Evolutionary conservation across 768 basidiomycete genomes (phyloP), one percentile per base, ranked within the genome.

Genomic region (Boletus pseudo-olivaceus): DNA sequence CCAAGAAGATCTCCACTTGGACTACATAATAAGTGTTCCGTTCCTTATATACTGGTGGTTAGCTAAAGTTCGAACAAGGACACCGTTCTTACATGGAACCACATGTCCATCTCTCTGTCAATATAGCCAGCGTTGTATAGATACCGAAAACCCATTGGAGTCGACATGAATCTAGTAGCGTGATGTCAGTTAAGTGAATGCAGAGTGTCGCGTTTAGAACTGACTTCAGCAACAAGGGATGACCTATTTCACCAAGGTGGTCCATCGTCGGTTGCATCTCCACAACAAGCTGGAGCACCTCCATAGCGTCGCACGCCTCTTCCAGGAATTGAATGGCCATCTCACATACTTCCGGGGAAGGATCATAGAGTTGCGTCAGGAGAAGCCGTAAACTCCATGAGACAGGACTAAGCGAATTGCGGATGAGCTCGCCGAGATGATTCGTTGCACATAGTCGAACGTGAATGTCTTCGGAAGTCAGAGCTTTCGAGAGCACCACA

Each of bases 201-300:
- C 26, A 50, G 3, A 42, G 7, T 11, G 17, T 39, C 8, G 11
- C 33, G 1, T 23, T 27, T 27, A 20, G 11, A 38, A 71, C 84
- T 55, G 59, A 97, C 93, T 93, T 88, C 49, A 97, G 78, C 34
- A 98, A 72, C 19, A 99, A 71, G 0, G 89, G 84, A 67, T 95
- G 90, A 0, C 95, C 96, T 38, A 94, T 82, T 45, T 94, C 93
- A 3, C 95, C 97, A 4, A 99, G 77, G 72, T 98, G 94, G 63
- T 98, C 95, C 74, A 98, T 81, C 12, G 88, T 92, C 1, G 97
- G 97, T 58, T 93, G 88, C 84, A 98, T 88, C 65, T 90, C 87
- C 3, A 99, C 95, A 4, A 98, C 92, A 48, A 90, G 77, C 64
- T 95, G 88, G 27, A 99, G 77, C 20, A 89, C 82, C 38, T 90